Evolutionary conservation across 108 stramenopile species (phyloP).

Genomic region (Conticribra guillardii): DNA sequence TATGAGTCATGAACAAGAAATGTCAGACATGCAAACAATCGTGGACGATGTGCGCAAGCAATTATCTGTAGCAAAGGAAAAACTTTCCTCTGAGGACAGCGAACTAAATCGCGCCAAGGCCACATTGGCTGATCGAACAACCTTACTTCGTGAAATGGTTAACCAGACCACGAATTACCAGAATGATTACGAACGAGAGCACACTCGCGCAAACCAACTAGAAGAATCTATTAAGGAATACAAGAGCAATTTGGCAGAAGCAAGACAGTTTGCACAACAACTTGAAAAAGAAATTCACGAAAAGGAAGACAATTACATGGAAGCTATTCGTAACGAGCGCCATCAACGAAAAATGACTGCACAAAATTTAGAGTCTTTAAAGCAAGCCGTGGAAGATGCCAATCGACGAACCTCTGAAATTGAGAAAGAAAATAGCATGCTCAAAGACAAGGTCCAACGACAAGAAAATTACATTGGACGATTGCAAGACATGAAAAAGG

Average conservation of each 20-base stretch:
- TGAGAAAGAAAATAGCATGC: slow-evolving; percentile 26
- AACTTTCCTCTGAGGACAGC: slow-evolving; percentile 14
- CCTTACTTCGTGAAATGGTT: slow-evolving; percentile 36
- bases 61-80: slow-evolving; percentile 20
- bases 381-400: slow-evolving; percentile 20
- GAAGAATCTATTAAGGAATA: slow-evolving; percentile 12
- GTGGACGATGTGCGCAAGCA: slow-evolving; percentile 18
- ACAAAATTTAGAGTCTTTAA: slow-evolving; percentile 25
- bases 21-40: slow-evolving; percentile 3
- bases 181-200: slow-evolving; percentile 25
- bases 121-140: slow-evolving; percentile 35
- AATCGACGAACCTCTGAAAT: slow-evolving; percentile 16
- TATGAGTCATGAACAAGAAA: slow-evolving; percentile 13
- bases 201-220: slow-evolving; percentile 12
- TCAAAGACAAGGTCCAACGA: slow-evolving; percentile 26
- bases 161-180: slow-evolving; percentile 24
- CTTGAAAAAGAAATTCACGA: background rate
- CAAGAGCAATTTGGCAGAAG: slow-evolving; percentile 19
- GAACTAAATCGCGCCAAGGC: slow-evolving; percentile 26
- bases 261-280: background rate
- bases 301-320: slow-evolving; percentile 21
- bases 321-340: slow-evolving; percentile 28
- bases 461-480: slow-evolving; percentile 41
- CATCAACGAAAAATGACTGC: slow-evolving; percentile 33
- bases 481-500: slow-evolving; percentile 36